Conservation (phyloP, 139 green algal genomes). For the Chlamydomonas sphaeroides region DNA sequence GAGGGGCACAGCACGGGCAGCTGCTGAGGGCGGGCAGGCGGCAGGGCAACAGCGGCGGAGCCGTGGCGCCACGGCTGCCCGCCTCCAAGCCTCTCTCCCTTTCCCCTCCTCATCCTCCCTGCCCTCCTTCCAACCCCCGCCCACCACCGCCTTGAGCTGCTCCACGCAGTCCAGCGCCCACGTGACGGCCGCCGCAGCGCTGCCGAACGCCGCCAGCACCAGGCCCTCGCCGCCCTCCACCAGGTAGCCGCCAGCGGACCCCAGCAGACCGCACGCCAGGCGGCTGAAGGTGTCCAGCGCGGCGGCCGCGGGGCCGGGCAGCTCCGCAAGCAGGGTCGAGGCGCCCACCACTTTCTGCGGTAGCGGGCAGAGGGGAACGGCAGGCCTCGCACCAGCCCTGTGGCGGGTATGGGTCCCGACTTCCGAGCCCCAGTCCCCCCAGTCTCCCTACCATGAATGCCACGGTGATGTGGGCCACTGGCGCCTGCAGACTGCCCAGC, state of each 20-base stretch:
- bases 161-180: constrained; percentile 31
- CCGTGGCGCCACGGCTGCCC: neutral
- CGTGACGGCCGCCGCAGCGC: neutral
- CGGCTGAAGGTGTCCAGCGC: constrained; percentile 1
- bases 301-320: neutral
- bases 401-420: neutral
- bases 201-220: constrained; percentile 31
- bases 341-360: constrained; percentile 25
- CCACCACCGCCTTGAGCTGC: neutral
- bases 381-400: neutral
- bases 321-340: constrained; percentile 21
- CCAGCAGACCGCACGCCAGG: constrained; percentile 16
- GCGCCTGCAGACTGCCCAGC: constrained; percentile 10
- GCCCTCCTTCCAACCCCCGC: neutral
- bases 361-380: neutral
- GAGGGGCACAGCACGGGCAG: too few species aligned
- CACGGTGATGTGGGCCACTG: neutral
- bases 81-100: neutral
- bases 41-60: neutral
- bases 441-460: neutral
- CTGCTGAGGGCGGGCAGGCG: neutral
- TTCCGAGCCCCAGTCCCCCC: neutral
- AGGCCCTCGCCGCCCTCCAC: constrained; percentile 35
- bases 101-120: neutral
- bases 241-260: constrained; percentile 13